phyloP scores from a whole-genome alignment of 257 asterid species.

The Mentha longifolia region DNA sequence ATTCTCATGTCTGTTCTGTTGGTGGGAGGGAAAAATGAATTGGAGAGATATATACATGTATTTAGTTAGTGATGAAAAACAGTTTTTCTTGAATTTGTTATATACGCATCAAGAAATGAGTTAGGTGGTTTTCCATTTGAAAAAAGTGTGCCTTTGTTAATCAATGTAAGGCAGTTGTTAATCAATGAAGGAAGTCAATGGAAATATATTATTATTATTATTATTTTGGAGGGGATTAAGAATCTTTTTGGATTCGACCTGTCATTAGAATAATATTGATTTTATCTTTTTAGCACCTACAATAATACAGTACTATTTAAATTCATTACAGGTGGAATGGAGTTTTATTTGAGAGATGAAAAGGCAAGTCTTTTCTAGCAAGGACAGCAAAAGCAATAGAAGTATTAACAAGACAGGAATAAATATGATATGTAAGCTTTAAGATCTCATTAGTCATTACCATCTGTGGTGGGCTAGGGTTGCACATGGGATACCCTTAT shows the following conservation, averaged over 20 bases:
- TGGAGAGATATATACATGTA: constrained; percentile 39
- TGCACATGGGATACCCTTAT: too few relatives aligned
- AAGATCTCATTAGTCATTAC: too few relatives aligned
- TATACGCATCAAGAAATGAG: constrained; percentile 12
- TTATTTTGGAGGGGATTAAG: background rate
- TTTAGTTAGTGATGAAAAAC: constrained; percentile 28
- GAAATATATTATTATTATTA: background rate
- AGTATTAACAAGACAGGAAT: too few relatives aligned
- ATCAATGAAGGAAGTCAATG: background rate
- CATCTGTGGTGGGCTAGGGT: too few relatives aligned
- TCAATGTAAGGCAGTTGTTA: background rate
- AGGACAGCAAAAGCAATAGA: too few relatives aligned
- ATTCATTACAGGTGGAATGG: too few relatives aligned
- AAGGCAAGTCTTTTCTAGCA: too few relatives aligned
- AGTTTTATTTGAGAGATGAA: too few relatives aligned
- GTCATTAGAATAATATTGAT: background rate
- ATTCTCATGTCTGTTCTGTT: constrained; percentile 42
- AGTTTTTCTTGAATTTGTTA: constrained; percentile 4
- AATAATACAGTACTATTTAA: too few relatives aligned
- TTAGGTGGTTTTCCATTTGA: background rate
- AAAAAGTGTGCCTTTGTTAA: background rate
- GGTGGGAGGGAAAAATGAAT: constrained; percentile 25
- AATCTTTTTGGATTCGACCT: background rate
- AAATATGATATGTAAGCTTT: too few relatives aligned
- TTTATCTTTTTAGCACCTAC: too few relatives aligned